phyloP scores from a whole-genome alignment of 139 green algal species.

The Chlamydomonas schloesseri region DNA sequence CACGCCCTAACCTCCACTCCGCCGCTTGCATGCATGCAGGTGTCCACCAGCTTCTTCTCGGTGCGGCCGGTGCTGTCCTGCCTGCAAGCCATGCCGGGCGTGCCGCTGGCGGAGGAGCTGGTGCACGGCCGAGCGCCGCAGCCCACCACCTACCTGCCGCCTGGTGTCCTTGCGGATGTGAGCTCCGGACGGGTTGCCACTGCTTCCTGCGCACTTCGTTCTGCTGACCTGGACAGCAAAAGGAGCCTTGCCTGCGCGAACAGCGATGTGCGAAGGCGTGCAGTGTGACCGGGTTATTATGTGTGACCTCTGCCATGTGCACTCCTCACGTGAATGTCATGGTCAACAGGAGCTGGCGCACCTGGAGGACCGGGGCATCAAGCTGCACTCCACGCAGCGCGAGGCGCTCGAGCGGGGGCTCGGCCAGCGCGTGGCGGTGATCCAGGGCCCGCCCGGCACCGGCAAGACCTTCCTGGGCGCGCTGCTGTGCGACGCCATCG shows the following conservation, averaged over 20 bases:
- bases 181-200: no score
- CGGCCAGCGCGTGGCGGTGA: conserved; percentile 48
- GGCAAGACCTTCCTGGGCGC: conserved; percentile 76
- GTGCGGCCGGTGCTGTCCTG: conserved; percentile 59
- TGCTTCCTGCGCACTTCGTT: no score
- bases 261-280: no score
- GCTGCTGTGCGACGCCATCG: conserved; percentile 63
- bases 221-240: no score
- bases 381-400: conserved; percentile 55
- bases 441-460: conserved; percentile 52
- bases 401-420: conserved; percentile 41
- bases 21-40: conserved; percentile 38
- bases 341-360: conserved; percentile 43
- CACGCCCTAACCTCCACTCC: no score
- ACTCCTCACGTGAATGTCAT: neutral
- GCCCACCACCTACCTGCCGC: conserved; percentile 13
- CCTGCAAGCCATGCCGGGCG: conserved; percentile 56
- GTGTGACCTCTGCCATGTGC: no score
- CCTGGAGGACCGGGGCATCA: neutral
- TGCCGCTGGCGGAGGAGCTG: conserved; percentile 61
- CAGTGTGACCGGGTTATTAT: no score
- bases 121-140: conserved; percentile 17
- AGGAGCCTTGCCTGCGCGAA: no score
- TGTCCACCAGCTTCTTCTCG: conserved; percentile 53
- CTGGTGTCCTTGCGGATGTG: neutral